Evolutionary conservation across 202 grass and related monocot species (phyloP).

Genomic region (Carex sylvatica): DNA sequence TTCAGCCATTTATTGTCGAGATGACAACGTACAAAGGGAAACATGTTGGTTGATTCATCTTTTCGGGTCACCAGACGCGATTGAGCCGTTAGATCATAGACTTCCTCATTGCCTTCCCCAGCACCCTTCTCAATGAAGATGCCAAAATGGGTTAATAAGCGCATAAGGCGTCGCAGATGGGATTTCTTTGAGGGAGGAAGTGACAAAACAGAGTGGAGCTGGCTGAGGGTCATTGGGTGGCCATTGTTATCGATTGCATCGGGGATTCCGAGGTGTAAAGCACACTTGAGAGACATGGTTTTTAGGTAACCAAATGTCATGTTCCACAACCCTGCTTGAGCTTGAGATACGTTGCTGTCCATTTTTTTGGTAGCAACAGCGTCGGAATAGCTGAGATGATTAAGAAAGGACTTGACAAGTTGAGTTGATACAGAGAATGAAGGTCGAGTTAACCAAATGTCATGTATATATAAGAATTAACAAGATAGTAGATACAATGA

Average conservation of each 20-base stretch:
- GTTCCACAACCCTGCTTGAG: conserved; percentile 40
- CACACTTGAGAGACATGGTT: conserved; percentile 31
- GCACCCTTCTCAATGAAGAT: conserved; percentile 14
- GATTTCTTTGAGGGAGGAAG: conserved; percentile 28
- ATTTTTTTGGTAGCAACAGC: background rate
- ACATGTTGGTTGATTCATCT: background rate
- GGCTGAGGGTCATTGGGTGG: conserved; percentile 21
- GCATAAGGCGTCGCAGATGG: conserved; percentile 45
- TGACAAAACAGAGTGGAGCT: conserved; percentile 18
- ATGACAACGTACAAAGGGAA: background rate
- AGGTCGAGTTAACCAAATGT: background rate
- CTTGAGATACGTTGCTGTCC: background rate
- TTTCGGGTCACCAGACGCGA: no score
- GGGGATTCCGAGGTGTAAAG: conserved; percentile 47
- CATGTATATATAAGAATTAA: background rate
- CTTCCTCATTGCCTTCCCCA: background rate
- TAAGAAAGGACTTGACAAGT: background rate
- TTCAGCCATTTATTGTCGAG: background rate
- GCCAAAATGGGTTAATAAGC: conserved; percentile 31
- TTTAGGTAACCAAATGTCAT: conserved; percentile 34
- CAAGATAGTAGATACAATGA: background rate
- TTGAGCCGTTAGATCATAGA: no score
- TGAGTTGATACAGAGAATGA: background rate
- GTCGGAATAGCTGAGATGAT: background rate
- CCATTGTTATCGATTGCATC: conserved; percentile 41